A percentile compares a stretch with the other conserved stretches of the same genome.
phyloP scores from a whole-genome alignment of 139 green algal genomes.

The Parachlorella kessleri region DNA sequence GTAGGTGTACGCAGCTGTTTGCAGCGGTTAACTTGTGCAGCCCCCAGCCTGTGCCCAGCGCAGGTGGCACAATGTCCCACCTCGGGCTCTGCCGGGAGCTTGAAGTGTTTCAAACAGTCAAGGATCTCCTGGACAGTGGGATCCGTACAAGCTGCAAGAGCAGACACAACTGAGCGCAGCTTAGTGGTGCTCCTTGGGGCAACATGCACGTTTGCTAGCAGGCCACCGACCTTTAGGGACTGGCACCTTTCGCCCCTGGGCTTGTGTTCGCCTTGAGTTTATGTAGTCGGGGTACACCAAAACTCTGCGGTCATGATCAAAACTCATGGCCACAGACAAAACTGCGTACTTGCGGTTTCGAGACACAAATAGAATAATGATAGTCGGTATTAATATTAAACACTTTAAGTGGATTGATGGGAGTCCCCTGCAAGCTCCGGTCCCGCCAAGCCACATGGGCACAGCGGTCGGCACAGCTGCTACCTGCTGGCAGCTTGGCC shows the following conservation, averaged over 20 bases:
- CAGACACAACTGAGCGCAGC: too few species aligned
- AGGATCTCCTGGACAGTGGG: slow-evolving; percentile 54
- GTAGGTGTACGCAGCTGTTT: not conserved
- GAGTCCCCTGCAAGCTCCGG: too few species aligned
- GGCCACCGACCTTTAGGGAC: not conserved
- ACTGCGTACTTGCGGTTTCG: too few species aligned
- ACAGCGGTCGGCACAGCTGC: too few species aligned
- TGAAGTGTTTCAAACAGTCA: slow-evolving; percentile 45
- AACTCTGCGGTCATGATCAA: not conserved
- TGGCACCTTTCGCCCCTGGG: not conserved
- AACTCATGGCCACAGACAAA: not conserved
- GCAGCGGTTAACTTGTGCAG: too few species aligned
- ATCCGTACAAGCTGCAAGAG: slow-evolving; percentile 40
- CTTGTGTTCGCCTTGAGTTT: not conserved
- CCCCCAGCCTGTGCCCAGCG: not conserved
- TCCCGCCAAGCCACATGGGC: too few species aligned
- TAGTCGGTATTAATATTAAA: too few species aligned
- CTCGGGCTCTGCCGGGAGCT: slow-evolving; percentile 52
- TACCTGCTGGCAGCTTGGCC: too few species aligned
- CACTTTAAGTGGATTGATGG: too few species aligned
- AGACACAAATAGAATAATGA: too few species aligned
- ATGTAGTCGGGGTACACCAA: not conserved
- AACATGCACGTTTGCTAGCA: too few species aligned
- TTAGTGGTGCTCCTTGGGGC: too few species aligned
- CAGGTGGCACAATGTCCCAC: slow-evolving; percentile 13